Conservation (phyloP, 1,284 basidiomycete species). For the Phellopilus nigrolimitatus region DNA sequence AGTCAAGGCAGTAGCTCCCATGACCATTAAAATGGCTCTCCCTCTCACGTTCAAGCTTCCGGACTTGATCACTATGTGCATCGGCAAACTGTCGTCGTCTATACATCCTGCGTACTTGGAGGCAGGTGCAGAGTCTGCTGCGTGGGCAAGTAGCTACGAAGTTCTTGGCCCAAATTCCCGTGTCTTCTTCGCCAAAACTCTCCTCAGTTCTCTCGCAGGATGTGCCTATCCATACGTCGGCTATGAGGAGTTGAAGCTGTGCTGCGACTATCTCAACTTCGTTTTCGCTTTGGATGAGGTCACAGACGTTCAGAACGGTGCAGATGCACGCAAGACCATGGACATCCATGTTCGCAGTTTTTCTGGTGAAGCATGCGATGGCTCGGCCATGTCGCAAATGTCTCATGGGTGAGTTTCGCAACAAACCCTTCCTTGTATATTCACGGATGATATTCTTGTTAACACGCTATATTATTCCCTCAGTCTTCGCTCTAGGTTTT, state of each 20-base stretch:
- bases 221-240: constrained; percentile 57
- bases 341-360: constrained; percentile 49
- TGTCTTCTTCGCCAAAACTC: constrained; percentile 52
- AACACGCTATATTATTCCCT: background rate
- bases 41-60: background rate
- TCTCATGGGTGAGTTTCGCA: constrained; percentile 10
- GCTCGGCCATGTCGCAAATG: constrained; percentile 36
- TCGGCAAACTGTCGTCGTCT: background rate
- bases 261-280: constrained; percentile 59
- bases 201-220: constrained; percentile 57
- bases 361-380: constrained; percentile 46
- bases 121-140: constrained; percentile 38
- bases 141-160: constrained; percentile 58
- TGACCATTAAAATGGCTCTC: background rate
- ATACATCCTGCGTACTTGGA: background rate
- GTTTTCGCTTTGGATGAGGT: constrained; percentile 67
- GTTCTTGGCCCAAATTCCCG: constrained; percentile 56
- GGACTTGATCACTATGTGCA: background rate
- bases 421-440: background rate
- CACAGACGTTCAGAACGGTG: constrained; percentile 61
- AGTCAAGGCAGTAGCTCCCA: no score
- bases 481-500: constrained; percentile 9
- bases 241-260: constrained; percentile 52
- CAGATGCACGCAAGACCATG: constrained; percentile 41
- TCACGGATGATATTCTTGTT: background rate